Conservation (phyloP, 306 rosid species). For the Quercus mongolica region DNA sequence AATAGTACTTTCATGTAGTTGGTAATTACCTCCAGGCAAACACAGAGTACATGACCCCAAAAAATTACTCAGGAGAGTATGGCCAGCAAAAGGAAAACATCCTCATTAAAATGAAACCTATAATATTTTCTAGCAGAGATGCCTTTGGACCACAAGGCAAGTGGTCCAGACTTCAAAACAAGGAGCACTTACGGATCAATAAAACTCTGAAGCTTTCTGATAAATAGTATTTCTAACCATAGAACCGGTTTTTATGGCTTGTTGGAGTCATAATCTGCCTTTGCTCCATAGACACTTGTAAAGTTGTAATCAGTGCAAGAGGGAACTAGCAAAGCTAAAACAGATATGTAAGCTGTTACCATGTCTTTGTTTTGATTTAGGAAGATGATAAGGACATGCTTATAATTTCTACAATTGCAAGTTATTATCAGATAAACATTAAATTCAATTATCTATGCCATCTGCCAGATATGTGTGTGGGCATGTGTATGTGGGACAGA, state of each 20-base stretch:
- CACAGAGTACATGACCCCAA: not conserved
- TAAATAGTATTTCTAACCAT: not conserved
- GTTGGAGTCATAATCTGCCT: not conserved
- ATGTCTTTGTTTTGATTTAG: not conserved
- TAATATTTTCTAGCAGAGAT: not conserved
- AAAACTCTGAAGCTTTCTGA: not conserved
- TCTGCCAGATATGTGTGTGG: not conserved
- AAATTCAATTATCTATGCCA: not conserved
- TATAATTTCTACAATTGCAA: not conserved
- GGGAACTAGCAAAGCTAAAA: not conserved
- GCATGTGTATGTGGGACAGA: not conserved
- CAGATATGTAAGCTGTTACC: not conserved
- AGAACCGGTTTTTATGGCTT: not conserved
- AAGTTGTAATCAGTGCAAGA: not conserved
- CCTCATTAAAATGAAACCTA: not conserved
- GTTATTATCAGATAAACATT: not conserved
- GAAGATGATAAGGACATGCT: not conserved
- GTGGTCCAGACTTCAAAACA: not conserved
- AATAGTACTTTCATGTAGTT: not conserved
- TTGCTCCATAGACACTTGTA: not conserved
- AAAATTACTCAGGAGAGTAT: not conserved
- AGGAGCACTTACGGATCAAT: not conserved
- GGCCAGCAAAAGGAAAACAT: not conserved
- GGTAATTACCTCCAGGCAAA: not conserved
- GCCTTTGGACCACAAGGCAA: not conserved